Percentiles rank a stretch among this genome's conserved stretches.
These are phyloP conservation scores for Shiraia bambusicola DNA, from an alignment of 2,329 filamentous ascomycete genomes.

Conservation along the genomic window DNA sequence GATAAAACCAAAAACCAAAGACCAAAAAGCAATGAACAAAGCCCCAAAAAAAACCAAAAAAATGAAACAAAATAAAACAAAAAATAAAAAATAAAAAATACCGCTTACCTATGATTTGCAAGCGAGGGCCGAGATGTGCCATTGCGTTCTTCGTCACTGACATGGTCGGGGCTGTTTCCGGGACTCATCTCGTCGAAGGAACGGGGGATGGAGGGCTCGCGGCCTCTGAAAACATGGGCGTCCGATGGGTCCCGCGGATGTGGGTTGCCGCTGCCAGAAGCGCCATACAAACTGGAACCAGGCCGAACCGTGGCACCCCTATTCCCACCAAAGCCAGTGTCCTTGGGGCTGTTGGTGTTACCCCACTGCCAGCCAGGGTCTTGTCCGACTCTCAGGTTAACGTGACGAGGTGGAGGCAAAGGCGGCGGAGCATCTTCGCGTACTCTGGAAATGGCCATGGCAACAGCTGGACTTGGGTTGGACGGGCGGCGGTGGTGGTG, in stretches of 20 bases:
- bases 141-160: constrained; percentile 43
- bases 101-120: constrained; percentile 49
- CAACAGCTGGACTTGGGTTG: constrained; percentile 46
- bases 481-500: constrained; percentile 39
- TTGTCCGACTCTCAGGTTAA: constrained; percentile 59
- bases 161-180: constrained; percentile 31
- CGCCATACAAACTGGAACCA: constrained; percentile 50
- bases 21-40: too few species aligned
- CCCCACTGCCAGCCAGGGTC: constrained; percentile 66
- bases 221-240: constrained; percentile 36
- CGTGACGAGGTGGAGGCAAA: constrained; percentile 63
- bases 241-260: constrained; percentile 29
- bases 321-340: constrained; percentile 50
- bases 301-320: constrained; percentile 49
- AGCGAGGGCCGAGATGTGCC: constrained; percentile 38
- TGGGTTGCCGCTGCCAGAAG: constrained; percentile 19
- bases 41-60: neutral
- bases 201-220: constrained; percentile 45
- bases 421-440: constrained; percentile 61
- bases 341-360: constrained; percentile 58
- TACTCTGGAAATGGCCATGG: constrained; percentile 64
- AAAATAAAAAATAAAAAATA: constrained; percentile 6
- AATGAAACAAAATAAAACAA: neutral
- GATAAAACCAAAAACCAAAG: neutral
- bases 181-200: constrained; percentile 42